Evolutionary conservation across 2,329 filamentous ascomycete species (phyloP).

Genomic region (Xylaria multiplex): DNA sequence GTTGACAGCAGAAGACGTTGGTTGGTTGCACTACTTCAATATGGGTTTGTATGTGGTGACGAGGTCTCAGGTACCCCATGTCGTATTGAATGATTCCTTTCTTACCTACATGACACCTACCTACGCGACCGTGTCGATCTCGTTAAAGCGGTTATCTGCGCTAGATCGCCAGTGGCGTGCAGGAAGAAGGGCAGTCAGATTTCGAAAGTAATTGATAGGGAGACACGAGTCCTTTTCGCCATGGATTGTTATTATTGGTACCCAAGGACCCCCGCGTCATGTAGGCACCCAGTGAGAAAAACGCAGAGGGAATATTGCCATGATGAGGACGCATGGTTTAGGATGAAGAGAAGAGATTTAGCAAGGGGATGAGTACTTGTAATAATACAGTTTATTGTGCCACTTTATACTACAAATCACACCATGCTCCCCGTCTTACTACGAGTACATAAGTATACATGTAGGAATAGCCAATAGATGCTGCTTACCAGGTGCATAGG

Average conservation of each 20-base stretch:
- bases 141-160: slow-evolving; percentile 11
- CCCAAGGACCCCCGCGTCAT: slow-evolving; percentile 7
- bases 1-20: not conserved
- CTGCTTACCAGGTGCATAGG: not conserved
- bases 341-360: not conserved
- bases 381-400: not conserved
- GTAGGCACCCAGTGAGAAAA: not conserved
- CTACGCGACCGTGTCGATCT: not conserved
- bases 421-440: too few relatives aligned
- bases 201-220: not conserved
- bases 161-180: slow-evolving; percentile 1
- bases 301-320: not conserved
- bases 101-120: not conserved
- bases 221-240: not conserved
- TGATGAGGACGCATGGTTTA: not conserved
- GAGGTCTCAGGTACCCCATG: not conserved
- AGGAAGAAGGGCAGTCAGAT: not conserved
- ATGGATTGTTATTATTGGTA: not conserved
- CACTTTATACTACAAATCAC: too few relatives aligned
- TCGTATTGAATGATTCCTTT: not conserved
- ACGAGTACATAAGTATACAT: not conserved
- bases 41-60: not conserved
- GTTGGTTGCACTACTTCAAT: not conserved
- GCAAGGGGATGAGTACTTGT: not conserved
- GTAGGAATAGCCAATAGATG: not conserved